phyloP scores from a whole-genome alignment of 495 filamentous ascomycete species.

The Talaromyces thailandensis region DNA sequence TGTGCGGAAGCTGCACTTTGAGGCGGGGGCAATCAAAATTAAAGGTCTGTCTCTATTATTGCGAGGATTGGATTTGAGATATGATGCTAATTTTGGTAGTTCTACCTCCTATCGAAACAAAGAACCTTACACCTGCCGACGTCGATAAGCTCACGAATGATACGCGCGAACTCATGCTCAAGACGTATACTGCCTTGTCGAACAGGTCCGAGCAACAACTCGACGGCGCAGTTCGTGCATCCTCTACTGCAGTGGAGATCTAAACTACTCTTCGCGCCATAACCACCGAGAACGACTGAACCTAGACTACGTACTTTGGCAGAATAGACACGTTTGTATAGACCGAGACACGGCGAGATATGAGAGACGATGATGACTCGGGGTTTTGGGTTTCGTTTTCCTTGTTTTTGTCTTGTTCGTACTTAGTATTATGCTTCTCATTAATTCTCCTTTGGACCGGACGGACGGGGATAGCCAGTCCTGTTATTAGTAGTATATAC shows the following conservation, averaged over 20 bases:
- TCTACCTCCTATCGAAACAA: constrained; percentile 78
- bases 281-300: background rate
- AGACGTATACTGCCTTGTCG: constrained; percentile 58
- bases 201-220: constrained; percentile 15
- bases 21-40: constrained; percentile 64
- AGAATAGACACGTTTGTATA: background rate
- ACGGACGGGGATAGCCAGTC: background rate
- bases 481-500: background rate
- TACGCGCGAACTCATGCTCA: constrained; percentile 72
- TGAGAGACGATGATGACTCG: background rate
- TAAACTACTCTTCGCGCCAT: constrained; percentile 10
- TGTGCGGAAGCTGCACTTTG: constrained; percentile 59
- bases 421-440: background rate
- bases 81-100: constrained; percentile 34
- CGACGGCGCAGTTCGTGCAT: constrained; percentile 17
- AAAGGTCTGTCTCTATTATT: constrained; percentile 49
- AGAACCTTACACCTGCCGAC: constrained; percentile 64
- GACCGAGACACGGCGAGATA: background rate
- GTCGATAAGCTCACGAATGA: constrained; percentile 68
- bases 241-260: constrained; percentile 32
- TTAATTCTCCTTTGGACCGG: background rate
- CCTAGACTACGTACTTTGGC: background rate
- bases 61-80: background rate
- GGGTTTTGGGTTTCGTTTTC: background rate
- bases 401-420: background rate